Percentiles rank a stretch among this genome's conserved stretches.
Conservation (phyloP, 1,284 basidiomycete genomes). For the Wallemia hederae region DNA sequence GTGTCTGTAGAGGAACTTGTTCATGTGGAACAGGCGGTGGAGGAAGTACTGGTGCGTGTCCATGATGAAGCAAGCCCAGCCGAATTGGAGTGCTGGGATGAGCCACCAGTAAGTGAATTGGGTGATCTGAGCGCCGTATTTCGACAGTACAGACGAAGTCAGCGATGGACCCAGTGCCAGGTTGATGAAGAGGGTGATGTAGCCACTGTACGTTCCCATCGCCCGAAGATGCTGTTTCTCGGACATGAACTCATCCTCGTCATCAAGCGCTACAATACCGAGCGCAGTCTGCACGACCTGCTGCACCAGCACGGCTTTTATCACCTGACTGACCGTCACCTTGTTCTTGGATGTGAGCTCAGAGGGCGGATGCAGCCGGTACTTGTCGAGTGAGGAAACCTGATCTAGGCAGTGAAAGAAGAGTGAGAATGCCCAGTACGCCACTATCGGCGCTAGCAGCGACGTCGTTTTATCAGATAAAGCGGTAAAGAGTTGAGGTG, state of each 20-base stretch:
- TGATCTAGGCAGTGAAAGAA: slow-evolving; percentile 57
- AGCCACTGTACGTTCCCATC: slow-evolving; percentile 20
- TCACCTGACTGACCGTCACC: slow-evolving; percentile 36
- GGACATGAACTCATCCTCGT: slow-evolving; percentile 18
- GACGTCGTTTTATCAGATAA: not conserved
- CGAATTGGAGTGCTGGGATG: slow-evolving; percentile 43
- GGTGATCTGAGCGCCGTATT: slow-evolving; percentile 25
- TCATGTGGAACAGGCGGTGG: slow-evolving; percentile 72
- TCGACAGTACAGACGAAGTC: slow-evolving; percentile 17
- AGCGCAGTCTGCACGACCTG: slow-evolving; percentile 57
- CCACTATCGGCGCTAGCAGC: slow-evolving; percentile 27
- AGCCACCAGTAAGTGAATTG: slow-evolving; percentile 81
- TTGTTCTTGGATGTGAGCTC: slow-evolving; percentile 53
- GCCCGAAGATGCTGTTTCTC: slow-evolving; percentile 25
- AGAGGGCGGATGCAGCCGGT: slow-evolving; percentile 59
- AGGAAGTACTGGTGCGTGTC: slow-evolving; percentile 98
- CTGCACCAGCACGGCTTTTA: slow-evolving; percentile 52
- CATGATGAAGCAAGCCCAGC: slow-evolving; percentile 62
- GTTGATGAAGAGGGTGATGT: slow-evolving; percentile 20
- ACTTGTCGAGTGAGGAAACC: slow-evolving; percentile 50
- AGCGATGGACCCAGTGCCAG: slow-evolving; percentile 19
- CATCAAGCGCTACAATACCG: slow-evolving; percentile 38
- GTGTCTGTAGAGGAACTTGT: slow-evolving; percentile 66
- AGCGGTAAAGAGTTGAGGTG: not conserved
- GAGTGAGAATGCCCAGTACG: slow-evolving; percentile 65